Base-by-base conservation (phyloP, 805 yeast genomes). In the Pichia pseudocactophila region DNA sequence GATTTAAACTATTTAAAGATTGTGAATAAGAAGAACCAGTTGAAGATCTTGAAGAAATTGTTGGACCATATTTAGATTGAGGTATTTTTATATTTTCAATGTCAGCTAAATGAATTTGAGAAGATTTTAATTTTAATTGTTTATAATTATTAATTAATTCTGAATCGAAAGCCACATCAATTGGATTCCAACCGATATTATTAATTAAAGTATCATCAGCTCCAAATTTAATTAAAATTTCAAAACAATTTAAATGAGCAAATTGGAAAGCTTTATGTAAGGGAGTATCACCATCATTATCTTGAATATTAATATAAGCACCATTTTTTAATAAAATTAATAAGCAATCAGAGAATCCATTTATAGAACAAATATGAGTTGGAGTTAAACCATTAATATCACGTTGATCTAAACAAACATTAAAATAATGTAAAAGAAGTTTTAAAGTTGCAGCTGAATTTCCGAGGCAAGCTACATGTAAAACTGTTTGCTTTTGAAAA, bases 251-350 rank as follows among this genome's bases (percentile, higher is more conserved):
- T 13, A 73, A 52, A 46, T 76, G 73, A 6, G 89, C 90, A 51
- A 70, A 75, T 42, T 82, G 80, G 50, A 85, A 71, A 0, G 96
- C 95, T 40, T 82, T 66, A 61, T 90, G 97, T 34, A 90, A 63
- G 0, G 96, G 86, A 2, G 95, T 80, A 55, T 87, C 84, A 1
- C 92, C 95, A 13, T 74, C 73, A 9, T 67, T 64, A 56, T 92
- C 95, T 42, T 76, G 79, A 4, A 77, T 58, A 50, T 82, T 79
- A 36, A 87, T 68, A 52, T 85, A 82, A 2, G 94, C 94, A 8
- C 89, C 92, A 43, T 81, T 74, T 30, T 82, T 82, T 4, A 86
- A 62, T 17, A 87, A 62, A 34, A 84, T 61, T 47, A 71, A 75
- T 36, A 82, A 66, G 49, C 89, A 80, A 30, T 78, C 80, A 44